Evolutionary conservation across 1,284 basidiomycete species (phyloP), one percentile per base, ranked within the genome.

Genomic region (Trichosporon ovoides): DNA sequence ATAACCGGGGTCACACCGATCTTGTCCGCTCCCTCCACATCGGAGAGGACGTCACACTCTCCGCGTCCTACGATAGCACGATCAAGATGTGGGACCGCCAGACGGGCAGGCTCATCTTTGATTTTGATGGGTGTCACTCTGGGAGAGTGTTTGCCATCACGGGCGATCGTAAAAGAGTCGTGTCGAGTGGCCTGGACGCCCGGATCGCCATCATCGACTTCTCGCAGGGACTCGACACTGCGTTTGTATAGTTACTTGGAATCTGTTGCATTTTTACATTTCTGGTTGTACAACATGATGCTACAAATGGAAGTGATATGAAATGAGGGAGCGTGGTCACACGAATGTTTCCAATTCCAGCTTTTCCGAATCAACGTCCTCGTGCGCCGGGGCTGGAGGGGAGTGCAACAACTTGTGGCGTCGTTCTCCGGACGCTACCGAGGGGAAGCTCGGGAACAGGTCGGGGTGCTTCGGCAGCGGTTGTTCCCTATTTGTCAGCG

Each of bases 391-490:
- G 14, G 77, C 74, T 3, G 69, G 66, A 3, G 77, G 77, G 51
- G 71, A 73, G 9, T 66, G 64, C 14, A 74, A 58, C 1, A 71
- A 64, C 58, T 69, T 69, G 55, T 76, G 74, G 28, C 72, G 63
- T 38, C 71, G 90, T 78, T 98, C 96, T 20, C 96, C 96, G 3
- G 92, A 92, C n/a, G 96, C 96, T 18, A 88, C 84, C 38, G 90
- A 94, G n/a, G 96, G 96, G 77, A 98, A 99, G 2, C 91, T 95
- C 2, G 90, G 86, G 76, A 99, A 98, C 55, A 95, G 80, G 70
- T 97, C 93, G 18, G 93, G 91, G 75, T 98, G 95, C 69, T 98
- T 98, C 0, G 96, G 95, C 38, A 89, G 77, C 0, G 96, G 96
- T 1, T 89, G 87, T 78, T 99, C 96, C 4, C 91, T 94, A 40